Evolutionary conservation across 2,329 filamentous ascomycete genomes (phyloP).

Genomic region (Hawksworthiomyces lignivorus): DNA sequence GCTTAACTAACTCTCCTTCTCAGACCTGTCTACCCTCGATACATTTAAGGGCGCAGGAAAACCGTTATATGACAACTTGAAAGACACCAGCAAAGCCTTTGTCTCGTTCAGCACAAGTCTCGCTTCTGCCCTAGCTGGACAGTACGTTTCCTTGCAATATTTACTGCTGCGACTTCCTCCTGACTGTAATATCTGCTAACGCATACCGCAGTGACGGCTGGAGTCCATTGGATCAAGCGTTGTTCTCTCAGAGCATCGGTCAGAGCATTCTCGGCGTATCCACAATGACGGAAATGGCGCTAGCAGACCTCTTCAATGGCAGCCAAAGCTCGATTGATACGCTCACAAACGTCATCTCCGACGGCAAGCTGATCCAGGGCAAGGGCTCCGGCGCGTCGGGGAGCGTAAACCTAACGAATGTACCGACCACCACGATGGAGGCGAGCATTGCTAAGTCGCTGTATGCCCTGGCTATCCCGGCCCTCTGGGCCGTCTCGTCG

Average conservation of each 20-base stretch:
- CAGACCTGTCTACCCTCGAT: no score
- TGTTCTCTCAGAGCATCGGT: constrained; percentile 22
- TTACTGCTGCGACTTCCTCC: no score
- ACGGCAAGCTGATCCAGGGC: constrained; percentile 22
- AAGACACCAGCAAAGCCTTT: no score
- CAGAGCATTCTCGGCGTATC: constrained; percentile 21
- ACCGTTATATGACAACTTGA: no score
- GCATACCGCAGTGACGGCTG: no score
- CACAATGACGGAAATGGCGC: constrained; percentile 9
- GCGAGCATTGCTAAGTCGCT: constrained; percentile 17
- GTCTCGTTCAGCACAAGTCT: no score
- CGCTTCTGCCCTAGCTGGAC: no score
- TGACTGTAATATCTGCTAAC: no score
- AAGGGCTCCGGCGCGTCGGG: constrained; percentile 1
- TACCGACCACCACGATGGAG: no score
- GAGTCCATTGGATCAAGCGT: constrained; percentile 18
- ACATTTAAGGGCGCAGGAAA: neutral
- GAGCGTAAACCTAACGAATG: no score
- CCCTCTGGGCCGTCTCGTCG: constrained; percentile 21
- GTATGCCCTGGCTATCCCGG: constrained; percentile 25
- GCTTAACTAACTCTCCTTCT: no score
- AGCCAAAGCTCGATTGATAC: constrained; percentile 14
- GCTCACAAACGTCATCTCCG: constrained; percentile 19
- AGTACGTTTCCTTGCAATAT: no score
- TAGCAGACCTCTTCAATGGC: constrained; percentile 21